Evolutionary conservation across 106 monocot species (phyloP).

Genomic region (Vanilla planifolia): DNA sequence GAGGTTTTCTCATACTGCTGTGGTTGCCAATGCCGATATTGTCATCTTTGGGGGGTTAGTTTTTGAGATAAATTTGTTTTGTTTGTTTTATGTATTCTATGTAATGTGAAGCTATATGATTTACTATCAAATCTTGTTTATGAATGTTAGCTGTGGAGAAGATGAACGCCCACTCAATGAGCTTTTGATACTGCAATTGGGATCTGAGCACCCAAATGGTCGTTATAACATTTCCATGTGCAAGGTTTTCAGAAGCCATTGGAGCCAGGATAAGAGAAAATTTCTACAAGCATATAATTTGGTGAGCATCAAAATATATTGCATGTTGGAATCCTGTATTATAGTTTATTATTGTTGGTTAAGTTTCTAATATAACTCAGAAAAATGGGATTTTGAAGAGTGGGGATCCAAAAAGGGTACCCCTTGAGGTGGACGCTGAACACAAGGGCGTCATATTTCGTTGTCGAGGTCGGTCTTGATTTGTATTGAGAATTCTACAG

Average conservation of each 20-base stretch:
- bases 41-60: conserved; percentile 83
- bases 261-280: conserved; percentile 65
- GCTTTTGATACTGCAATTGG: conserved; percentile 70
- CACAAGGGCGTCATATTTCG: conserved; percentile 20
- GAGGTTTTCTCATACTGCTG: conserved; percentile 80
- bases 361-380: conserved; percentile 4
- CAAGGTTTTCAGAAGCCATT: conserved; percentile 62
- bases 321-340: background rate
- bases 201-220: conserved; percentile 76
- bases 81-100: background rate
- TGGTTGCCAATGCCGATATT: conserved; percentile 54
- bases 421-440: conserved; percentile 27
- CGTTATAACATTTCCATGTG: conserved; percentile 80
- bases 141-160: conserved; percentile 70
- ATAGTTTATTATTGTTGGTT: background rate
- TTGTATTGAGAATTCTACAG: background rate
- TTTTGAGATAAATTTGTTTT: background rate
- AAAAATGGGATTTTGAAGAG: conserved; percentile 18
- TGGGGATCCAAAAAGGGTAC: conserved; percentile 22
- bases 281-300: conserved; percentile 31
- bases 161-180: conserved; percentile 91
- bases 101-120: background rate
- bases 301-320: conserved; percentile 18
- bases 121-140: background rate
- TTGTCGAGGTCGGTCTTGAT: conserved; percentile 17